Evolutionary conservation across 2,329 filamentous ascomycete genomes (phyloP).

Genomic region (Beauveria australis): DNA sequence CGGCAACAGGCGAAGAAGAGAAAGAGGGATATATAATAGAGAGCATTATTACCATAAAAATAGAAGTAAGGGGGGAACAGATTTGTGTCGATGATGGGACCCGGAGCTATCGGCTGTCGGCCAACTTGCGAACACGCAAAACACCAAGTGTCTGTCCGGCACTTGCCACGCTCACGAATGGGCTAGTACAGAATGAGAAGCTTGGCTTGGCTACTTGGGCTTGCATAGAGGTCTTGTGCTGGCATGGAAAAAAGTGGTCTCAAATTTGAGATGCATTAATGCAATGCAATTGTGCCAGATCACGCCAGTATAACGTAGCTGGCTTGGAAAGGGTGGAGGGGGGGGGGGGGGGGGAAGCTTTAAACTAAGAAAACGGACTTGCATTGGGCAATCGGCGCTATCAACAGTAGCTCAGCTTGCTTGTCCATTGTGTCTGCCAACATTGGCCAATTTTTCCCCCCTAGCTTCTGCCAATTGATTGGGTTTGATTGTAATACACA

Average conservation of each 20-base stretch:
- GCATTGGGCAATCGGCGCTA: conserved; percentile 6
- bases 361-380: neutral
- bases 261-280: conserved; percentile 1
- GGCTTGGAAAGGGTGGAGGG: neutral
- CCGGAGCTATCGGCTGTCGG: neutral
- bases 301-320: neutral
- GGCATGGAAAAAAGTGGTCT: neutral
- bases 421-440: neutral
- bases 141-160: neutral
- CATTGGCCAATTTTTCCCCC: neutral
- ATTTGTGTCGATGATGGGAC: neutral
- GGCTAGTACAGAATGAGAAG: neutral
- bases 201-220: too few relatives aligned
- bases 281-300: conserved; percentile 1
- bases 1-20: neutral
- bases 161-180: neutral
- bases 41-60: neutral
- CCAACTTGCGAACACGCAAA: neutral
- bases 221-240: neutral
- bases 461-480: neutral
- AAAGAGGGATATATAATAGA: too few relatives aligned
- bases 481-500: neutral
- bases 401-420: neutral
- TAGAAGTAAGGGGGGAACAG: neutral
- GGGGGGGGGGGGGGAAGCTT: too few relatives aligned